Conservation (phyloP, 140 eudicot species). For the Anethum foeniculum region DNA sequence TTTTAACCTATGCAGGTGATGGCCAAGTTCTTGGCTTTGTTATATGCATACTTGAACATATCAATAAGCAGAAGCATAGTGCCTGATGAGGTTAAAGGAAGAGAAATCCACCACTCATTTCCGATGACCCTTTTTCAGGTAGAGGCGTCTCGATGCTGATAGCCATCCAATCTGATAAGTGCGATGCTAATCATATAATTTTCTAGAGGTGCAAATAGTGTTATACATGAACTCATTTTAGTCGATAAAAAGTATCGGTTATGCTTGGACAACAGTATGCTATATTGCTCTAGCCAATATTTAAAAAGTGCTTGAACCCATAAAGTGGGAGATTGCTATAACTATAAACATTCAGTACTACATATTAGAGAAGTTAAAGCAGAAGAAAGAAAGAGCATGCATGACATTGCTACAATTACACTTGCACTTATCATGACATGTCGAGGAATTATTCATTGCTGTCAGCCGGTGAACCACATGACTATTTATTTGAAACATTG, state of each 20-base stretch:
- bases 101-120: slow-evolving; percentile 87
- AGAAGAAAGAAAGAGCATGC: neutral
- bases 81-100: slow-evolving; percentile 90
- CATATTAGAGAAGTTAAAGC: neutral
- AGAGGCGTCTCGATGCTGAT: neutral
- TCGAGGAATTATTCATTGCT: neutral
- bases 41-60: slow-evolving; percentile 87
- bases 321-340: neutral
- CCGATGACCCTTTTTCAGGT: slow-evolving; percentile 90
- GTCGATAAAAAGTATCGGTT: neutral
- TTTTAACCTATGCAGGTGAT: slow-evolving; percentile 54
- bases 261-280: neutral
- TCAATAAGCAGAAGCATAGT: slow-evolving; percentile 83
- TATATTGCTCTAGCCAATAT: neutral
- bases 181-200: neutral
- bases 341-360: neutral
- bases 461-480: neutral
- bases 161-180: neutral
- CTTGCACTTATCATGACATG: neutral
- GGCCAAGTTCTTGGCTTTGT: slow-evolving; percentile 79
- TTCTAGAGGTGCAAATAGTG: neutral
- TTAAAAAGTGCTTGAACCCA: neutral
- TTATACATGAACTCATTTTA: neutral
- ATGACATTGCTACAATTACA: neutral
- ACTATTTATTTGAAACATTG: slow-evolving; percentile 13